Base-by-base conservation (phyloP, 176 grass and related monocot species). In the Aegilops bicornis region DNA sequence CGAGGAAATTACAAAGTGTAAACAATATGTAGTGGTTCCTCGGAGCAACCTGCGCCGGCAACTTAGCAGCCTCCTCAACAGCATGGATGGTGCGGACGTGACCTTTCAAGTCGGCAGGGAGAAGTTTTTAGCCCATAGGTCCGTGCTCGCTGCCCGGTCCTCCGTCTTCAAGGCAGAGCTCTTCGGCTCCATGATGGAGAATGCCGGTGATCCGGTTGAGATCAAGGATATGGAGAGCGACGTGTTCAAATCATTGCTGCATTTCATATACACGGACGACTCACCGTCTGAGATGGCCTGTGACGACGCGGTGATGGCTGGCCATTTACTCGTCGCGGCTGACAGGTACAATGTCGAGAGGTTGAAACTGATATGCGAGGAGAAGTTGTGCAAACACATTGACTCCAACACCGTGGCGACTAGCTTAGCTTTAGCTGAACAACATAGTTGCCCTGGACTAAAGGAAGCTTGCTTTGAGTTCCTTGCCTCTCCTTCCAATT, bases 401-500 rank as follows among this genome's bases (percentile, higher is more conserved):
- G 62, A 64, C 23, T 29, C 25, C 25, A 0, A 3, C 33, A 39
- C 35, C 17, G 68, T 70, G 68, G 33, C 68, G 0, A 70, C 33
- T 0, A 70, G 33, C 9, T 70, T 70, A 39, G 20, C 68, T 37
- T 5, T 70, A 39, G 68, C 68, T n/a, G 68, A 70, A 36, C 68
- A 70, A 10, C 68, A 70, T 36, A 10, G 19, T n/a, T 70, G 67
- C 33, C 16, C 4, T 70, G 68, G 16, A n/a, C 19, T 70, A 1
- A 70, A 39, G 68, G 68, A 70, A 70, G 68, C 68, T n/a, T 70
- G 68, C 68, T 71, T 71, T 40, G 69, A 23, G 69, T 71, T 71
- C 20, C 69, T 71, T n/a, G 69, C 19, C 22, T 71, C 69, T 23
- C 19, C 69, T 40, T 39, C 69, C 33, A 71, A 71, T 71, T 71